Evolutionary conservation across 108 stramenopile species (phyloP).

Genomic region (Phaeodactylum tricornutum): DNA sequence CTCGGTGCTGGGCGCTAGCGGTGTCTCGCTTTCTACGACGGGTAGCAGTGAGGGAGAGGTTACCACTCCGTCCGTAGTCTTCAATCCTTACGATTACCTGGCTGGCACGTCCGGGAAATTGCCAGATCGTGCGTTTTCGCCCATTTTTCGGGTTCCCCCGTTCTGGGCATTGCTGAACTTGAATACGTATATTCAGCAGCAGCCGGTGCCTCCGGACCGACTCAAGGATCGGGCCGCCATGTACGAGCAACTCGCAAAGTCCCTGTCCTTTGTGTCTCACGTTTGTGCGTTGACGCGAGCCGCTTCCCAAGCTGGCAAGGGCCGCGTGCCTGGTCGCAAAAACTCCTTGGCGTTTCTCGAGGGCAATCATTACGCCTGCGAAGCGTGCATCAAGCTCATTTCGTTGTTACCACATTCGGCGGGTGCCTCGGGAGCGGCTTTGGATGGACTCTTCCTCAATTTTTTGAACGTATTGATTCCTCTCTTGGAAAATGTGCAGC

Average conservation of each 20-base stretch:
- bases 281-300: slow-evolving; percentile 59
- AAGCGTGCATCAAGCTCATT: slow-evolving; percentile 78
- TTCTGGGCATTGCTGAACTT: slow-evolving; percentile 80
- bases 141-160: slow-evolving; percentile 76
- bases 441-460: slow-evolving; percentile 75
- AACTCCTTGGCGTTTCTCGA: slow-evolving; percentile 27
- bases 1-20: slow-evolving; percentile 49
- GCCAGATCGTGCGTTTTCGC: slow-evolving; percentile 71
- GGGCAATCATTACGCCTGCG: slow-evolving; percentile 66
- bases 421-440: slow-evolving; percentile 61
- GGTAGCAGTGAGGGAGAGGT: slow-evolving; percentile 24
- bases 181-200: slow-evolving; percentile 65
- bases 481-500: slow-evolving; percentile 64
- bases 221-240: slow-evolving; percentile 41
- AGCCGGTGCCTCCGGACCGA: slow-evolving; percentile 36
- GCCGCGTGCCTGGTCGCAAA: slow-evolving; percentile 24
- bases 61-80: slow-evolving; percentile 18
- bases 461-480: slow-evolving; percentile 83
- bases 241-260: slow-evolving; percentile 77
- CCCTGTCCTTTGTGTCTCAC: slow-evolving; percentile 74
- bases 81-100: slow-evolving; percentile 77
- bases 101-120: slow-evolving; percentile 60
- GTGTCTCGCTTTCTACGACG: slow-evolving; percentile 26
- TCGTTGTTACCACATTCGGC: slow-evolving; percentile 73
- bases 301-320: slow-evolving; percentile 14